Evolutionary conservation across 2,329 filamentous ascomycete genomes (phyloP), one percentile per base, ranked within the genome.

Genomic region (Botryotinia convoluta): DNA sequence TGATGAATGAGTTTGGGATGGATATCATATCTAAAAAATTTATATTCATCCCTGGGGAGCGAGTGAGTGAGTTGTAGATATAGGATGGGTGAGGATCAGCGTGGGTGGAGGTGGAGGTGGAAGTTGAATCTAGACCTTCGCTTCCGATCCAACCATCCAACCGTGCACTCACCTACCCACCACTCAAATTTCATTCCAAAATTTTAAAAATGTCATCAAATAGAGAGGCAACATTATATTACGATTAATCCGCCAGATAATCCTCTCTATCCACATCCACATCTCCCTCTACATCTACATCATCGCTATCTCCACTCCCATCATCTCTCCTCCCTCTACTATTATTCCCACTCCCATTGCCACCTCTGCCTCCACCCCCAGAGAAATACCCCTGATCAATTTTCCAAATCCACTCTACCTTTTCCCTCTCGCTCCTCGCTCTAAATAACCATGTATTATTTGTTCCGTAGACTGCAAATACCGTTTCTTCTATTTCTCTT

Each of bases 381-480:
- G 51, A 57, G 51, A 82, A 81, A 76, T 81, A 82, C 48, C 77
- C 79, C 85, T 97, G 92, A 83, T 99, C 96, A 78, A 99, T 94
- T 79, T 92, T 92, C 82, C 97, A 88, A 78, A 99, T 97, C 96
- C 96, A 99, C 82, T 98, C 96, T 78, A 95, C 91, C 86, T 98
- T 97, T 82, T 98, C 95, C 67, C 91, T 88, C 84, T 98, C 95
- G 79, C 90, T 95, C 74, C 94, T 88, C 37, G 94, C 93, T 22
- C 94, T 93, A 82, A 99, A 98, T 59, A 99, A 86, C 88, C 95
- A 99, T 45, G 95, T 97, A 82, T 98, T 98, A 82, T 96, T 92
- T 74, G 92, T 93, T 60, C 93, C 95, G 81, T 98, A 99, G 69
- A 99, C 89, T 20, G 96, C 96, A 86, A 97, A 99, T 59, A 98